phyloP scores from a whole-genome alignment of 441 rosid species.

The Capsella rubella region DNA sequence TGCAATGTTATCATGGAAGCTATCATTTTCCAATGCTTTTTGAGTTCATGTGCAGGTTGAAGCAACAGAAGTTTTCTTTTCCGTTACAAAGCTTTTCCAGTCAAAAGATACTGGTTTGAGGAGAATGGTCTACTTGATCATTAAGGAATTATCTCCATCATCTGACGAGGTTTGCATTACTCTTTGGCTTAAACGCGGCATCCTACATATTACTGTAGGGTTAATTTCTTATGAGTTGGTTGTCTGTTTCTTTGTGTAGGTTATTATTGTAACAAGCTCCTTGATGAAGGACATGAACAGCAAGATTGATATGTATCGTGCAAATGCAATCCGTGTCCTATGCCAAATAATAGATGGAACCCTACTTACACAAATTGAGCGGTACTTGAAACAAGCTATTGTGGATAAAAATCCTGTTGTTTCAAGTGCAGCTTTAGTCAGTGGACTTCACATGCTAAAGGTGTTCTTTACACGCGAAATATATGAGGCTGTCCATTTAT shows the following conservation, averaged over 20 bases:
- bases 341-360: slow-evolving; percentile 97
- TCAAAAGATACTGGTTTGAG: slow-evolving; percentile 91
- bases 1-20: too few species aligned
- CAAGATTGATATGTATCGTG: slow-evolving; percentile 97
- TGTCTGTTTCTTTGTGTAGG: slow-evolving; percentile 49
- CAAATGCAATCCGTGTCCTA: slow-evolving; percentile 97
- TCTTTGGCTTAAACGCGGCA: background rate
- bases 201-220: background rate
- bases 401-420: slow-evolving; percentile 98
- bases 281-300: slow-evolving; percentile 99
- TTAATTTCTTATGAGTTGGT: background rate
- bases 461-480: slow-evolving; percentile 44
- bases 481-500: slow-evolving; percentile 3
- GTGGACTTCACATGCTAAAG: slow-evolving; percentile 97
- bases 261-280: slow-evolving; percentile 98
- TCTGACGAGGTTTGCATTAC: slow-evolving; percentile 76
- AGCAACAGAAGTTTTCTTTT: slow-evolving; percentile 94
- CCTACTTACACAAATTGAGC: slow-evolving; percentile 89
- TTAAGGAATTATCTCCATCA: slow-evolving; percentile 97
- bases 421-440: slow-evolving; percentile 98
- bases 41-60: slow-evolving; percentile 58
- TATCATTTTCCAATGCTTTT: background rate
- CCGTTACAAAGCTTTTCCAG: slow-evolving; percentile 97
- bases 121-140: slow-evolving; percentile 98
- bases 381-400: slow-evolving; percentile 96